phyloP scores from a whole-genome alignment of 225 moss, liverwort and hornwort species.

The Polytrichum formosum region DNA sequence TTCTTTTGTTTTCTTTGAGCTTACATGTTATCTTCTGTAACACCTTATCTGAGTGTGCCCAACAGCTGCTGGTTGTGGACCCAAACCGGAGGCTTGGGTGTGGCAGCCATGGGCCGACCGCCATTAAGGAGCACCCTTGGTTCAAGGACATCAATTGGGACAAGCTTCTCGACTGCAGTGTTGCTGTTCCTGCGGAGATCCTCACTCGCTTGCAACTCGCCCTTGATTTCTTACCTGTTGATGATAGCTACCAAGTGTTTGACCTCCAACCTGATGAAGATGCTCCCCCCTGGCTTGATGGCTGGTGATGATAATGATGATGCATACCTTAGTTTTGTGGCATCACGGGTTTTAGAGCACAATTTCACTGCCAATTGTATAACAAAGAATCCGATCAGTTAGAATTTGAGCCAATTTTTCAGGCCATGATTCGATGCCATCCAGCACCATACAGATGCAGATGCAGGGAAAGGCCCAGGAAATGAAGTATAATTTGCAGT shows the following conservation, averaged over 20 bases:
- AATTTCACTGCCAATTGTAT: too few species aligned
- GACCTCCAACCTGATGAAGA: slow-evolving; percentile 58
- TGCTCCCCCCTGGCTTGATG: slow-evolving; percentile 59
- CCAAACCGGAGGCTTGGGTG: slow-evolving; percentile 45
- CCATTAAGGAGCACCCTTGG: slow-evolving; percentile 48
- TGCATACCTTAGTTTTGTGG: too few species aligned
- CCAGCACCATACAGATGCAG: too few species aligned
- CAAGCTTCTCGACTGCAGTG: slow-evolving; percentile 38
- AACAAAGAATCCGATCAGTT: too few species aligned
- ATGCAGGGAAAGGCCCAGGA: too few species aligned
- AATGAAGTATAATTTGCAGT: too few species aligned
- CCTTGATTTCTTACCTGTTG: slow-evolving; percentile 48
- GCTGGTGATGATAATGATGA: slow-evolving; percentile 31
- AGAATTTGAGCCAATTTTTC: too few species aligned
- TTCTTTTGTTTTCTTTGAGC: too few species aligned
- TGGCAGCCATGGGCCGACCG: slow-evolving; percentile 29
- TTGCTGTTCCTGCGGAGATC: slow-evolving; percentile 40
- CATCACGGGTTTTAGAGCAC: too few species aligned
- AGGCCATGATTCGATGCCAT: too few species aligned
- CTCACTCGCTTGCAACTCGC: slow-evolving; percentile 43
- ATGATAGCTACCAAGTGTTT: slow-evolving; percentile 64
- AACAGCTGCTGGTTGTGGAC: slow-evolving; percentile 52
- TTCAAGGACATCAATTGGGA: slow-evolving; percentile 39
- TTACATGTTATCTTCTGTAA: too few species aligned
- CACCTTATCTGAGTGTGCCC: too few species aligned